Evolutionary conservation across 2,329 filamentous ascomycete genomes (phyloP).

Genomic region (Plenodomus biglobosus): DNA sequence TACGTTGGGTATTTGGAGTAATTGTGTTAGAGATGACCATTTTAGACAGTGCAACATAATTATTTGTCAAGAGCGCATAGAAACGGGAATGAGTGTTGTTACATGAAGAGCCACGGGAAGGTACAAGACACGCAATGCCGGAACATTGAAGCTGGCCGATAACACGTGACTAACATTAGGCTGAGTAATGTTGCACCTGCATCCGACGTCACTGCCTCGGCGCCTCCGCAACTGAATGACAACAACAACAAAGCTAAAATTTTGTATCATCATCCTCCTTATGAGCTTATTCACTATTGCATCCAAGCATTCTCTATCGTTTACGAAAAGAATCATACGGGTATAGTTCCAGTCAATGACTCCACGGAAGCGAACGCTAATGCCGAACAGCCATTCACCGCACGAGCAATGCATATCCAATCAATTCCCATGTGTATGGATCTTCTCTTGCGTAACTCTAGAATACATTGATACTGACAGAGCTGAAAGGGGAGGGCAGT

Average conservation of each 20-base stretch:
- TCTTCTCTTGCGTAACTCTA: background rate
- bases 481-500: slow-evolving; percentile 67
- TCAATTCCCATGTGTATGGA: slow-evolving; percentile 82
- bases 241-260: slow-evolving; percentile 53
- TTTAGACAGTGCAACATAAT: too few relatives aligned
- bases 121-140: too few relatives aligned
- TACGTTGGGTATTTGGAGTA: too few relatives aligned
- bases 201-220: slow-evolving; percentile 29
- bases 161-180: slow-evolving; percentile 4
- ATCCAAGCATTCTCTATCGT: slow-evolving; percentile 28
- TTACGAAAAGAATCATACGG: slow-evolving; percentile 20
- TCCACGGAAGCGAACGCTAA: slow-evolving; percentile 16
- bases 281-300: slow-evolving; percentile 38
- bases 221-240: slow-evolving; percentile 48
- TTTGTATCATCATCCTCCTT: slow-evolving; percentile 30
- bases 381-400: slow-evolving; percentile 26
- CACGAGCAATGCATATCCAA: slow-evolving; percentile 76
- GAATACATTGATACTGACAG: background rate
- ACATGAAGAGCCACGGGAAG: too few relatives aligned
- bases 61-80: too few relatives aligned
- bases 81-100: too few relatives aligned
- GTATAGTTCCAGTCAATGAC: background rate
- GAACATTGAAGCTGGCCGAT: background rate
- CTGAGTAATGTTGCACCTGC: background rate
- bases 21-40: too few relatives aligned